Evolutionary conservation across 345 rosid species (phyloP).

Genomic region (Pistacia vera): DNA sequence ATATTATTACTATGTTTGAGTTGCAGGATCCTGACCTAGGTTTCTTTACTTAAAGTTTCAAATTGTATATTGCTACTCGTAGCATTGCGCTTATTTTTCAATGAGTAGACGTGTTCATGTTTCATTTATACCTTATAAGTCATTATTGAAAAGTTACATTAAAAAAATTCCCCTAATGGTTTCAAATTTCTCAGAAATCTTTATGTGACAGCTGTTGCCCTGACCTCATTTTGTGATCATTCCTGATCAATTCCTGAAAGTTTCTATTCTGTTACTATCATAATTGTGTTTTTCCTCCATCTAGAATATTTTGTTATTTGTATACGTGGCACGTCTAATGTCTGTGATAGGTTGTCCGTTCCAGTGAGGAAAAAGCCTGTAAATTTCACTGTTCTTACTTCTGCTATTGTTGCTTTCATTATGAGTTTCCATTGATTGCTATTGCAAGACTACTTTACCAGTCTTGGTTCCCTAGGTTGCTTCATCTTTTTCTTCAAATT

Average conservation of each 20-base stretch:
- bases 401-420: not conserved
- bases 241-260: not conserved
- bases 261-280: not conserved
- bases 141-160: too few species aligned
- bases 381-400: constrained; percentile 7
- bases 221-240: not conserved
- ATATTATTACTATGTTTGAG: constrained; percentile 1
- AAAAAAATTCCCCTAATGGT: not conserved
- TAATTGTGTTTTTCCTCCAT: not conserved
- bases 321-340: not conserved
- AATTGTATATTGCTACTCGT: too few species aligned
- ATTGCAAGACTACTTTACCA: constrained; percentile 7
- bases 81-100: too few species aligned
- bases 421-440: constrained; percentile 10
- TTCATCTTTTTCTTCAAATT: constrained; percentile 12
- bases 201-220: not conserved
- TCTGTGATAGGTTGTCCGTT: not conserved
- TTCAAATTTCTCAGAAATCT: not conserved
- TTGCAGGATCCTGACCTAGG: not conserved
- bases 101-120: not conserved
- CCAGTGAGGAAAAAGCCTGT: not conserved
- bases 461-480: constrained; percentile 11
- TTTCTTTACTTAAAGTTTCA: not conserved
- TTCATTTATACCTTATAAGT: not conserved
- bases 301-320: not conserved